Base-by-base conservation (phyloP, 2,329 filamentous ascomycete genomes). In the Microdochium bolleyi region DNA sequence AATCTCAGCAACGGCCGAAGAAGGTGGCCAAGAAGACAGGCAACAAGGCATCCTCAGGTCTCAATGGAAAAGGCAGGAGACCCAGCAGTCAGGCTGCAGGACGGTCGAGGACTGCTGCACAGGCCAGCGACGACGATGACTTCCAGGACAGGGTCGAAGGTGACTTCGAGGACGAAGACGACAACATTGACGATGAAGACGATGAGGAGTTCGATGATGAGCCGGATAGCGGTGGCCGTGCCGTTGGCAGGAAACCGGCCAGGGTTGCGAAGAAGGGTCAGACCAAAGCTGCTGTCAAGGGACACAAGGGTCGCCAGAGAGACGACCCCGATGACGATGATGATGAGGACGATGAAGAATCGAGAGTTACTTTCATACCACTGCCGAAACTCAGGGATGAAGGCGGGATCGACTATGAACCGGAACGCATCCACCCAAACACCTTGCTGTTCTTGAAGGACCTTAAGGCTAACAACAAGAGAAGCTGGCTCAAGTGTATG, bases 401-500 rank as follows among this genome's bases (percentile, higher is more conserved):
- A 0, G 70, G 67, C 3, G 73, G 69, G 13, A 62, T 74, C 14
- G 67, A 74, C 2, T 84, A 84, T 54, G 70, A 72, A 32, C 77
- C 82, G 37, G 65, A 73, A 22, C 75, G 67, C 24, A 55, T 85
- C 3, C 82, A 85, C 58, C 71, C 70, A 25, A 84, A 84, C 55
- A 84, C 82, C 0, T 56, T 84, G 48, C 66, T 75, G 1, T 85
- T 84, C 58, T 69, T 85, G 38, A 69, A 67, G 41, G 81, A 84
- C 51, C 71, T 85, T 37, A 82, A 79, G 61, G 75, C 71, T 13
- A 80, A 85, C 60, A 85, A 85, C 58, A 70, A 75, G 54, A 71
- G 82, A 27, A 61, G 70, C 1, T 85, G 82, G 82, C 68, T 85
- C 7, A 82, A 83, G 60, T 69, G 79, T 82, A 66, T 58, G 69